phyloP scores from a whole-genome alignment of 2,329 filamentous ascomycete genomes.

The Seiridium unicorne region DNA sequence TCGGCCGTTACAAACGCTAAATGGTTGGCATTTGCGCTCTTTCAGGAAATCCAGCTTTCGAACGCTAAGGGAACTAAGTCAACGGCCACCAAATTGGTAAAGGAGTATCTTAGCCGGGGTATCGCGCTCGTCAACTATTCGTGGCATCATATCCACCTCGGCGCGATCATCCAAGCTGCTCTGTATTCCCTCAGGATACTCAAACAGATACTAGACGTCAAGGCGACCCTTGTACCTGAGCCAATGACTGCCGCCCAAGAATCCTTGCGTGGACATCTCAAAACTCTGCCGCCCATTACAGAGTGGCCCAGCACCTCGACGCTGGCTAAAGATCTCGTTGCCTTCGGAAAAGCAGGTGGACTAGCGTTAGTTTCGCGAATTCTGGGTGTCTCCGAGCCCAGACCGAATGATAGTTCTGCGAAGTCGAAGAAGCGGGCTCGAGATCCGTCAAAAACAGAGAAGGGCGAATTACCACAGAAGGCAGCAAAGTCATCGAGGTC shows the following conservation, averaged over 20 bases:
- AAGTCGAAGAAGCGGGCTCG: not conserved
- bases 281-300: conserved; percentile 4
- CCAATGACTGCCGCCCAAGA: not conserved
- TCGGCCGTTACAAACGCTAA: conserved; percentile 15
- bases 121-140: conserved; percentile 30
- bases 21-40: conserved; percentile 35
- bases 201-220: conserved; percentile 41
- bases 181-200: conserved; percentile 61
- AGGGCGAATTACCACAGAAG: not conserved
- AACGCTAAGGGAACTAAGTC: conserved; percentile 27
- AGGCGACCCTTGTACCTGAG: not conserved
- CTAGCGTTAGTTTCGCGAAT: conserved; percentile 1
- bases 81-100: conserved; percentile 27
- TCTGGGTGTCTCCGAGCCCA: conserved; percentile 2
- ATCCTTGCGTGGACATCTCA: conserved; percentile 3
- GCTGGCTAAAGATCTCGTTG: not conserved
- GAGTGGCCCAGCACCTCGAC: conserved; percentile 5
- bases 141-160: conserved; percentile 62
- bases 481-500: not conserved
- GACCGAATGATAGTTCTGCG: not conserved
- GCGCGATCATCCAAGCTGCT: conserved; percentile 58
- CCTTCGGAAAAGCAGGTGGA: not conserved
- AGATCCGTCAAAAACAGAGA: not conserved
- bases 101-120: conserved; percentile 19
- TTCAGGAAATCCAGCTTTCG: conserved; percentile 33